phyloP scores from a whole-genome alignment of 129 eudicot genomes.

The Lactuca saligna region DNA sequence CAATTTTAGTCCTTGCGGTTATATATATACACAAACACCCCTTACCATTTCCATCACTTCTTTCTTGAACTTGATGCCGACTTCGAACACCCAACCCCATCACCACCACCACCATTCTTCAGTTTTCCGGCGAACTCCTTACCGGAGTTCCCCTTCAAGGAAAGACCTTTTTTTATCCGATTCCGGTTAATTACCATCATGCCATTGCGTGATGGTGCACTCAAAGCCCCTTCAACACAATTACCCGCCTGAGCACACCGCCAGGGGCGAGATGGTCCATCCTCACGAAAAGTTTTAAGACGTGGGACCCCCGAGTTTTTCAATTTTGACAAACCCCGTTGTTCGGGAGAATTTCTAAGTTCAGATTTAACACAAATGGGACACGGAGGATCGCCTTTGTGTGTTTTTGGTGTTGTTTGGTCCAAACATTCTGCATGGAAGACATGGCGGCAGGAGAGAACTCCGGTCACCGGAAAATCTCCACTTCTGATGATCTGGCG shows the following conservation, averaged over 20 bases:
- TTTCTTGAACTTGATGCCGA: slow-evolving; percentile 43
- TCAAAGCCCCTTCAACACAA: slow-evolving; percentile 81
- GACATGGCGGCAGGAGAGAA: slow-evolving; percentile 80
- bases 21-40: slow-evolving; percentile 21
- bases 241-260: slow-evolving; percentile 73
- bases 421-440: slow-evolving; percentile 95
- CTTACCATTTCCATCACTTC: slow-evolving; percentile 31
- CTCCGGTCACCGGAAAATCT: slow-evolving; percentile 83
- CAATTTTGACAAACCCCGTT: slow-evolving; percentile 42
- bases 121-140: slow-evolving; percentile 52
- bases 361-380: slow-evolving; percentile 62
- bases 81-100: slow-evolving; percentile 54
- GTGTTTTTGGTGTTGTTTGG: slow-evolving; percentile 71
- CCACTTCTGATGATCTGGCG: slow-evolving; percentile 69
- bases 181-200: slow-evolving; percentile 60
- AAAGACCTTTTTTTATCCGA: slow-evolving; percentile 46
- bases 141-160: slow-evolving; percentile 33
- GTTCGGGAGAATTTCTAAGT: slow-evolving; percentile 46
- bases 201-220: slow-evolving; percentile 49
- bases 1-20: slow-evolving; percentile 17
- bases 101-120: slow-evolving; percentile 51
- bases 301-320: slow-evolving; percentile 42
- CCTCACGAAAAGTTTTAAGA: slow-evolving; percentile 55
- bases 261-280: slow-evolving; percentile 70
- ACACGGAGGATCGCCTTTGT: slow-evolving; percentile 80